Evolutionary conservation across 495 filamentous ascomycete species (phyloP), one percentile per base, ranked within the genome.

Genomic region (Penicillium longicatenatum): DNA sequence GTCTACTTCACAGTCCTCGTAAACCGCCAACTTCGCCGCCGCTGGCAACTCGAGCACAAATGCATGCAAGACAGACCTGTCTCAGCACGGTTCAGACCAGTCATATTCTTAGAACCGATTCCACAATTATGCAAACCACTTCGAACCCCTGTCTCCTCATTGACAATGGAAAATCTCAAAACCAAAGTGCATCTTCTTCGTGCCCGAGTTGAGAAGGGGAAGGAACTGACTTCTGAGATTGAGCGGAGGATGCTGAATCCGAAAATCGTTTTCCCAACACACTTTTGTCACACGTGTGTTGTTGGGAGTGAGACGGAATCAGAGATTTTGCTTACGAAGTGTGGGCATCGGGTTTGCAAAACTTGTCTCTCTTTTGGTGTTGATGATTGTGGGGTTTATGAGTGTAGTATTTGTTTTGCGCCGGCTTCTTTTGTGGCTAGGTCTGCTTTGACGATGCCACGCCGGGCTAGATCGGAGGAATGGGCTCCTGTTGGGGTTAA

Each of bases 251-350:
- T 65, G 62, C 30, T 21, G 10, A 24, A 59, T 6, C 59, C 64
- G 0, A 16, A 16, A 0, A 35, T 65, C 9, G 5, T 4, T 1
- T 70, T 53, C 35, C 67, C 67, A 0, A 67, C 67, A 19, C 67
- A 70, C 31, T 70, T 70, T 48, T 70, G 67, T 20, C 65, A 70
- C 44, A 68, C 59, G 0, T 70, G 67, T 22, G 64, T 70, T 4
- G 50, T 55, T 33, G 67, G 51, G n/a, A 59, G 57, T 2, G 54
- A 65, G 19, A 31, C 12, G 4, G 57, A n/a, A 3, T 10, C 45
- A 0, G 64, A 68, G 17, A 57, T 70, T 3, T 22, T 67, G 9
- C 20, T 70, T 21, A 67, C 65, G 0, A 65, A 58, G 22, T 70
- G 67, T 33, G 67, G 64, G 3, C 67, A 70, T 46, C 54, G 65